Conservation (phyloP, 768 basidiomycete species). For the Pulveroboletus sp. region DNA sequence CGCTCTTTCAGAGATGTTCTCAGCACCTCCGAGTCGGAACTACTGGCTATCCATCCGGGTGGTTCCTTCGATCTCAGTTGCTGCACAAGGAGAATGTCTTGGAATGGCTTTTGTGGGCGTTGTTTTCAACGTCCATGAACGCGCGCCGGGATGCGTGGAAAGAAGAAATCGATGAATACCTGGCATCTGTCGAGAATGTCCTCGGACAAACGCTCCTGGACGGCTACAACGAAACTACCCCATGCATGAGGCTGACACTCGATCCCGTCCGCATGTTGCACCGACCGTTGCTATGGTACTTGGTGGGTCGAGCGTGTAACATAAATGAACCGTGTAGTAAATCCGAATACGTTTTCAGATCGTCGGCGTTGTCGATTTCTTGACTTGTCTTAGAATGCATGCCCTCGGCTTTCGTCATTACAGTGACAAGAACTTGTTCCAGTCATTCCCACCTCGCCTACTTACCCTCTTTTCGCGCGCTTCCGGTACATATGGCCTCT, state of each 20-base stretch:
- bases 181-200: slow-evolving; percentile 36
- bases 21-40: slow-evolving; percentile 10
- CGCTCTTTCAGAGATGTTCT: slow-evolving; percentile 48
- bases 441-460: slow-evolving; percentile 52
- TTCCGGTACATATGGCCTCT: slow-evolving; percentile 33
- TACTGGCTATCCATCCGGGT: slow-evolving; percentile 40
- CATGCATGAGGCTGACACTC: slow-evolving; percentile 49
- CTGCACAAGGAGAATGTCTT: slow-evolving; percentile 46
- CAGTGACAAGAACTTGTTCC: slow-evolving; percentile 32
- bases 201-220: slow-evolving; percentile 39
- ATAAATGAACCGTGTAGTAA: neutral
- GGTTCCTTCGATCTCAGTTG: slow-evolving; percentile 42
- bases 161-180: slow-evolving; percentile 50
- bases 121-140: slow-evolving; percentile 44
- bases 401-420: slow-evolving; percentile 53
- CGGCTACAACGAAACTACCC: slow-evolving; percentile 37
- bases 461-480: slow-evolving; percentile 41
- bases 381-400: slow-evolving; percentile 38
- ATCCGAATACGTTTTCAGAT: slow-evolving; percentile 36
- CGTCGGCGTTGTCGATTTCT: slow-evolving; percentile 47
- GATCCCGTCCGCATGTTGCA: slow-evolving; percentile 55
- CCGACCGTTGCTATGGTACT: slow-evolving; percentile 63
- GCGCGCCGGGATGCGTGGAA: slow-evolving; percentile 36
- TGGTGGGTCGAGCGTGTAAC: slow-evolving; percentile 35
- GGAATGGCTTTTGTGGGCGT: slow-evolving; percentile 65